These are phyloP conservation scores for Venustampulla echinocandica DNA, from an alignment of 495 filamentous ascomycete genomes.

Conservation along the genomic window DNA sequence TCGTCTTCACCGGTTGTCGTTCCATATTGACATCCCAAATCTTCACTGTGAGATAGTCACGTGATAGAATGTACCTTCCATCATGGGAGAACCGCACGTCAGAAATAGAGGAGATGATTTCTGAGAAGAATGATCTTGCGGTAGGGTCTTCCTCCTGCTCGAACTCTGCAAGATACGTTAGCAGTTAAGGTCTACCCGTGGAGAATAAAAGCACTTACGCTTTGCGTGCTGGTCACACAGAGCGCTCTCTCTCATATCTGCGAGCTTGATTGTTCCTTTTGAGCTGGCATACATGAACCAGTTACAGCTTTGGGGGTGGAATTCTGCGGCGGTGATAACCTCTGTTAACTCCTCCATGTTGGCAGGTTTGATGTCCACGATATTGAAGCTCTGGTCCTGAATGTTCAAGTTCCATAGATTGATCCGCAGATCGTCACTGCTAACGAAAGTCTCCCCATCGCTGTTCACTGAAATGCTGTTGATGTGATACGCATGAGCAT, in stretches of 20 bases:
- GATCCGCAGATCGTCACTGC: conserved; percentile 93
- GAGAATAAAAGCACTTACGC: conserved; percentile 47
- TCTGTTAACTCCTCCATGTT: conserved; percentile 99
- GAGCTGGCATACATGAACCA: conserved; percentile 99
- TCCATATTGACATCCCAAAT: conserved; percentile 99
- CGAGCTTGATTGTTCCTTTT: conserved; percentile 97
- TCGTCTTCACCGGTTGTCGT: conserved; percentile 91
- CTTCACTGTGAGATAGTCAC: conserved; percentile 97
- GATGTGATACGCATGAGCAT: conserved; percentile 98
- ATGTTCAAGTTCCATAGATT: conserved; percentile 99
- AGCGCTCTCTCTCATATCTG: conserved; percentile 94
- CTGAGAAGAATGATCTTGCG: conserved; percentile 97
- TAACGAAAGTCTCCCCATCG: conserved; percentile 98
- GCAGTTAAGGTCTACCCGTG: neutral
- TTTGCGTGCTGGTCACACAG: conserved; percentile 94
- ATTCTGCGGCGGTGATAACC: conserved; percentile 96
- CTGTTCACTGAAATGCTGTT: conserved; percentile 99
- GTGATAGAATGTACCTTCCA: conserved; percentile 92
- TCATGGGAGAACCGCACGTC: conserved; percentile 96
- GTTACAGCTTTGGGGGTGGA: conserved; percentile 95
- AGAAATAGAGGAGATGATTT: conserved; percentile 98
- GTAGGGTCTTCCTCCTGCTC: conserved; percentile 99
- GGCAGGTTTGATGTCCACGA: conserved; percentile 98
- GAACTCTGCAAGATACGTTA: conserved; percentile 55
- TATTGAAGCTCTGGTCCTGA: conserved; percentile 99